phyloP scores from a whole-genome alignment of 768 basidiomycete species.

The Mycena leptocephala region DNA sequence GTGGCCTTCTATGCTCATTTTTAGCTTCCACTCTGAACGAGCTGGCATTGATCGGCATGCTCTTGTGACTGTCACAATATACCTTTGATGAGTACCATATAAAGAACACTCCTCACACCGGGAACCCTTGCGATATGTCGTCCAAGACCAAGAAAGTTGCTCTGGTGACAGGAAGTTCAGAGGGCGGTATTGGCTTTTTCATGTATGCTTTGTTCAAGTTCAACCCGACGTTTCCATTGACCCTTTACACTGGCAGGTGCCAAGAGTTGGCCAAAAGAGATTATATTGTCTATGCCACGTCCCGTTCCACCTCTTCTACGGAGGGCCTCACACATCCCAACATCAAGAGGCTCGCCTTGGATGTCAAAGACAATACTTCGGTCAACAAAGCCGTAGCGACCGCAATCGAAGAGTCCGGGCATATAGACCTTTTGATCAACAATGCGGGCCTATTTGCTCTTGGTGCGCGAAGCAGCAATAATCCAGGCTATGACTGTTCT shows the following conservation, averaged over 20 bases:
- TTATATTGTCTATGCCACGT: constrained; percentile 5
- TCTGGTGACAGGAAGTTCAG: neutral
- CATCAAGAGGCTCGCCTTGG: neutral
- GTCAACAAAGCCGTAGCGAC: neutral
- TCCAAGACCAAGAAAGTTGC: too few relatives aligned
- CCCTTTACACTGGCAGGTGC: neutral
- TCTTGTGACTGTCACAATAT: too few relatives aligned
- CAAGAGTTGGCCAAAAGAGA: neutral
- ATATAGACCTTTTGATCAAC: constrained; percentile 2
- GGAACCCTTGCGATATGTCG: too few relatives aligned
- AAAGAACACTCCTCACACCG: too few relatives aligned
- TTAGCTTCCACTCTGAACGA: too few relatives aligned
- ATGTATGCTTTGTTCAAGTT: neutral
- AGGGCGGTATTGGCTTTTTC: neutral
- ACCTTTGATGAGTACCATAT: too few relatives aligned
- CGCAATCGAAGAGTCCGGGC: neutral
- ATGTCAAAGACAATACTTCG: neutral
- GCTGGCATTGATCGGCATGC: too few relatives aligned
- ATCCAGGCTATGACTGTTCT: neutral
- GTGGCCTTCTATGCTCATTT: too few relatives aligned
- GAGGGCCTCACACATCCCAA: neutral
- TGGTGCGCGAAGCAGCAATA: neutral
- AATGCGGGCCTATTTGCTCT: constrained; percentile 1
- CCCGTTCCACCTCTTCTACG: neutral
- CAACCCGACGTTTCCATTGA: neutral